Conservation (phyloP, 2,329 filamentous ascomycete genomes). For the Aplosporella prunicola region DNA sequence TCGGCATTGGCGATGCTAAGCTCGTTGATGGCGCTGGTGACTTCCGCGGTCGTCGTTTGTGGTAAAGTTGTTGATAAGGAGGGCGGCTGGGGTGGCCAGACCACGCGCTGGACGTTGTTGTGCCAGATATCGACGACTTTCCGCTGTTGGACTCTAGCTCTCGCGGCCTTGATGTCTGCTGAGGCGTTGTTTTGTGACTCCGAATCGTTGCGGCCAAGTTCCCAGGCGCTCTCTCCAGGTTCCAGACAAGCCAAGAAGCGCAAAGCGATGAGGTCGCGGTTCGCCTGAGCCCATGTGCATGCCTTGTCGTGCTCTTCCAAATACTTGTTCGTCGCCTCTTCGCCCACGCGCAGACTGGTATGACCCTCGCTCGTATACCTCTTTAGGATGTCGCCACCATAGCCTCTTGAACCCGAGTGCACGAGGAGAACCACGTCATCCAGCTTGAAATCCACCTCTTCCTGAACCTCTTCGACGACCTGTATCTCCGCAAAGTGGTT, state of each 20-base stretch:
- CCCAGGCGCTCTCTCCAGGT: slow-evolving; percentile 21
- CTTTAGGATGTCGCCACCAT: slow-evolving; percentile 26
- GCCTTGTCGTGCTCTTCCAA: slow-evolving; percentile 27
- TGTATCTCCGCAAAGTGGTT: slow-evolving; percentile 33
- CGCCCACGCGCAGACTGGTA: slow-evolving; percentile 20
- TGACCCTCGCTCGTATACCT: slow-evolving; percentile 18
- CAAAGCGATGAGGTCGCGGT: slow-evolving; percentile 31
- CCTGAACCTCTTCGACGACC: slow-evolving; percentile 21
- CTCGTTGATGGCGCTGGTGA: not conserved
- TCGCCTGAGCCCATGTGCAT: slow-evolving; percentile 29
- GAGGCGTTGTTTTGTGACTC: not conserved
- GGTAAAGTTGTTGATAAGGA: not conserved
- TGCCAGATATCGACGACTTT: slow-evolving; percentile 30
- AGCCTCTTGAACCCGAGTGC: slow-evolving; percentile 30
- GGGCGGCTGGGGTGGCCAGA: slow-evolving; percentile 21
- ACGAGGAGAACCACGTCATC: slow-evolving; percentile 29
- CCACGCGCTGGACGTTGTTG: slow-evolving; percentile 26
- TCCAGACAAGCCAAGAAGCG: slow-evolving; percentile 29
- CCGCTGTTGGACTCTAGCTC: slow-evolving; percentile 17
- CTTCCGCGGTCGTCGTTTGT: not conserved
- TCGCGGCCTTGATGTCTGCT: slow-evolving; percentile 12
- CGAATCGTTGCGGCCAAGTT: slow-evolving; percentile 13
- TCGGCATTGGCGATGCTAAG: slow-evolving; percentile 1
- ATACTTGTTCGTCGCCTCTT: slow-evolving; percentile 20
- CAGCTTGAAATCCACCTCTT: slow-evolving; percentile 14